Evolutionary conservation across 441 rosid genomes (phyloP).

Genomic region (Euphorbia celastroides): DNA sequence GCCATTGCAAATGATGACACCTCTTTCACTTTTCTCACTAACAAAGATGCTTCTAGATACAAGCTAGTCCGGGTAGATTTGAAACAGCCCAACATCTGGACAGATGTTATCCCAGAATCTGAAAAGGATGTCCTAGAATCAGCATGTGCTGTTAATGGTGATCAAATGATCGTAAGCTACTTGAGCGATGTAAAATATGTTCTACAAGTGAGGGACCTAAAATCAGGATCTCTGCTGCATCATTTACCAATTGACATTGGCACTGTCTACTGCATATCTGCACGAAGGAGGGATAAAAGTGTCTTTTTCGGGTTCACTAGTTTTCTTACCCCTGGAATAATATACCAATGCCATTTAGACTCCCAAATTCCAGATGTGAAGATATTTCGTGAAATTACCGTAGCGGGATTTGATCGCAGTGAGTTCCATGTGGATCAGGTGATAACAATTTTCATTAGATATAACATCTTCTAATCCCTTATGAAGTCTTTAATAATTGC

Average conservation of each 20-base stretch:
- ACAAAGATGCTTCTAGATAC: constrained; percentile 82
- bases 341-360: constrained; percentile 74
- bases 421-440: constrained; percentile 48
- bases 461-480: neutral
- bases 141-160: constrained; percentile 58
- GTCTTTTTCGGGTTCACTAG: constrained; percentile 72
- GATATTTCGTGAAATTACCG: constrained; percentile 68
- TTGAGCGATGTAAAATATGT: constrained; percentile 84
- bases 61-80: constrained; percentile 80
- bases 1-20: constrained; percentile 77
- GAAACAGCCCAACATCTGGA: constrained; percentile 69
- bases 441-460: too few relatives aligned
- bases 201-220: constrained; percentile 75
- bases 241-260: constrained; percentile 78
- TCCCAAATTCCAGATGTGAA: constrained; percentile 58
- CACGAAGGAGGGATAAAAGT: constrained; percentile 52
- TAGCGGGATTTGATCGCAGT: constrained; percentile 71
- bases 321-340: constrained; percentile 82
- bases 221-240: constrained; percentile 72
- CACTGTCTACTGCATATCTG: constrained; percentile 59
- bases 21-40: constrained; percentile 71
- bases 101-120: constrained; percentile 65
- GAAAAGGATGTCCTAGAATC: constrained; percentile 81
- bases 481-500: neutral
- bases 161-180: constrained; percentile 70